Evolutionary conservation across 75 land plant species (phyloP), one percentile per base, ranked within the genome.

Genomic region (Adiantum capillusveneris): DNA sequence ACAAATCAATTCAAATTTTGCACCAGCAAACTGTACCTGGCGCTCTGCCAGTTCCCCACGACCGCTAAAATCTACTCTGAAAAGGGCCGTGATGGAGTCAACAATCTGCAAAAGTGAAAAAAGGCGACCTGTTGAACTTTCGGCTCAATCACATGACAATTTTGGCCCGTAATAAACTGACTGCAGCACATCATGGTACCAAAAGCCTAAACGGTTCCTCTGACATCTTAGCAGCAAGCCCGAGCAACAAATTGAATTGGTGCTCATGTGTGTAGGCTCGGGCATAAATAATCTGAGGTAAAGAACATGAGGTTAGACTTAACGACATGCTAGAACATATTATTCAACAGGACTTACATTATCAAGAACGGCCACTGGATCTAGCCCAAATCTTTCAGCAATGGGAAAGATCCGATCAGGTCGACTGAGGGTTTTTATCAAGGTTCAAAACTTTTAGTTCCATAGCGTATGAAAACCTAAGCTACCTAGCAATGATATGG

Each of bases 181-280:
- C 2, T 59, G 1, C 7, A 27, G 44, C 17, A 25, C 19, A 27
- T 16, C 17, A 39, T 17, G 28, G 63, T 62, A 93, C 98, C 87
- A 93, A 64, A 42, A 93, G 87, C 59, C 87, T 73, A 73, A 93
- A 93, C n/a, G 98, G 98, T 57, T 93, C 98, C 71, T 93, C 98
- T 21, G 95, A 72, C 95, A 93, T 88, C 69, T 86, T 93, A 26
- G 85, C 85, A 18, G 97, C 94, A 20, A 92, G 66, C 49, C 82
- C 89, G 26, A 78, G 72, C 11, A 92, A 75, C 43, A 92, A 70
- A 63, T 82, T 85, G 71, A 68, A 88, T 69, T 88, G 97, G 42
- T 92, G 97, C 81, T 93, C 98, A 53, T 88, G 85, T 11, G 98
- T 93, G 67, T 93, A 93, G 11, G 98, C 98, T 25, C 98, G 89